These are phyloP conservation scores for Liriodendron chinense DNA, from an alignment of 164 flowering plant genomes.

Conservation along the genomic window DNA sequence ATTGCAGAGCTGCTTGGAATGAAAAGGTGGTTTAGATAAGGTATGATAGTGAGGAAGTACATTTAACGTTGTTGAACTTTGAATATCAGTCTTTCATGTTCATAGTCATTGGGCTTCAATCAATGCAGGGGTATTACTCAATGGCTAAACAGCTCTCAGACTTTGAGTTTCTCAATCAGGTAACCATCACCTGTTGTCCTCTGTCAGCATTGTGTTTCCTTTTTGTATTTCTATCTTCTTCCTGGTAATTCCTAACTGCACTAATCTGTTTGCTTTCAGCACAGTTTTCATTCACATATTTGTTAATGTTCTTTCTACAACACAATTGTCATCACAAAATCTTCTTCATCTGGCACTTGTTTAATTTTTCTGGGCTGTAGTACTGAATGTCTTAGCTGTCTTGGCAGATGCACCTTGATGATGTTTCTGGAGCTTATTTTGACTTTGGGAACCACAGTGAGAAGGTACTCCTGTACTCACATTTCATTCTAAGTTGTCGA, in stretches of 20 bases:
- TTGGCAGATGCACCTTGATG: constrained; percentile 78
- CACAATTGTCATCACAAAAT: too few species aligned
- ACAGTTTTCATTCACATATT: too few species aligned
- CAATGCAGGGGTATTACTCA: constrained; percentile 61
- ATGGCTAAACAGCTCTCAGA: constrained; percentile 66
- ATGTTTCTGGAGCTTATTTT: constrained; percentile 70
- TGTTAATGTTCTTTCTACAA: too few species aligned
- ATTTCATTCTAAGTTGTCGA: neutral
- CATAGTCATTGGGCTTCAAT: constrained; percentile 2
- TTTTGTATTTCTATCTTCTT: neutral
- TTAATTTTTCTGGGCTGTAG: neutral
- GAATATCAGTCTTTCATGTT: neutral
- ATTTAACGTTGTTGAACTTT: neutral
- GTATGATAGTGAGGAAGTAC: constrained; percentile 30
- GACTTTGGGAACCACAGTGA: constrained; percentile 93
- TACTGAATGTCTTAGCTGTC: constrained; percentile 6
- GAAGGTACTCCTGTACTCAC: constrained; percentile 45
- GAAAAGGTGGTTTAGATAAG: constrained; percentile 36
- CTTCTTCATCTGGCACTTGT: too few species aligned
- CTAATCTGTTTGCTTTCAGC: too few species aligned
- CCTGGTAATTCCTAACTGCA: too few species aligned
- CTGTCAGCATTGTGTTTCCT: neutral
- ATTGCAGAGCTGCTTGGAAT: constrained; percentile 47
- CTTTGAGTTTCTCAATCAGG: constrained; percentile 80
- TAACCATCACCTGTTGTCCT: constrained; percentile 8